Conservation (phyloP, 371 early-diverging fungal species). For the Rhizopus sp. region DNA sequence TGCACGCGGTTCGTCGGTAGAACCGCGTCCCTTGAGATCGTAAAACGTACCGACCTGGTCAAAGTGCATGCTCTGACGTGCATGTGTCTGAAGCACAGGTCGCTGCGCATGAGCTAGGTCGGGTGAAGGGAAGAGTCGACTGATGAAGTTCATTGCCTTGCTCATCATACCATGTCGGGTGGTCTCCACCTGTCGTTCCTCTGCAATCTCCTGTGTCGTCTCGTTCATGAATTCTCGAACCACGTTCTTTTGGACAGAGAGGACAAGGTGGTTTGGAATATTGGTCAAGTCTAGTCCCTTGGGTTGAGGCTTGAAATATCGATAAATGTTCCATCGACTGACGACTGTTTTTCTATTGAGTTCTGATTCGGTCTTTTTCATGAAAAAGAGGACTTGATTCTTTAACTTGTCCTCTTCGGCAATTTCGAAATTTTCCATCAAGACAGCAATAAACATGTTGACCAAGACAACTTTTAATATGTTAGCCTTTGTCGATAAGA, state of each 20-base stretch:
- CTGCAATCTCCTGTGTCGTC: neutral
- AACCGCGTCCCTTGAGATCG: conserved; percentile 13
- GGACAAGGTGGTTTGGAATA: conserved; percentile 40
- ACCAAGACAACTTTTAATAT: conserved; percentile 50
- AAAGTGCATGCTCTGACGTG: conserved; percentile 6
- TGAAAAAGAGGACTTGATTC: conserved; percentile 55
- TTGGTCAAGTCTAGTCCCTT: conserved; percentile 47
- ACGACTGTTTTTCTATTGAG: conserved; percentile 44
- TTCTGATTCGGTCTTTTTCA: conserved; percentile 42
- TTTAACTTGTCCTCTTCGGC: conserved; percentile 60
- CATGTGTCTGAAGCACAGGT: no score
- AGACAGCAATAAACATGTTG: conserved; percentile 66
- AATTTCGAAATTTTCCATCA: conserved; percentile 72
- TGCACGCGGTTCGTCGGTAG: conserved; percentile 26
- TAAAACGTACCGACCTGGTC: conserved; percentile 34
- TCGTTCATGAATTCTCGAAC: conserved; percentile 56
- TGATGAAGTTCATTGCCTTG: conserved; percentile 12
- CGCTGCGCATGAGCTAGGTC: conserved; percentile 22
- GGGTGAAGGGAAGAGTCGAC: conserved; percentile 5
- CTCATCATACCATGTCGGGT: conserved; percentile 2
- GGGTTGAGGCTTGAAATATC: conserved; percentile 55
- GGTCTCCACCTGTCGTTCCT: neutral
- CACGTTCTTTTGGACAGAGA: conserved; percentile 50
- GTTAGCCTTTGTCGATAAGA: neutral
- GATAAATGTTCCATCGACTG: conserved; percentile 54